These are phyloP conservation scores for Phytophthora ramorum DNA, from an alignment of 352 stramenopile species.

Conservation along the genomic window DNA sequence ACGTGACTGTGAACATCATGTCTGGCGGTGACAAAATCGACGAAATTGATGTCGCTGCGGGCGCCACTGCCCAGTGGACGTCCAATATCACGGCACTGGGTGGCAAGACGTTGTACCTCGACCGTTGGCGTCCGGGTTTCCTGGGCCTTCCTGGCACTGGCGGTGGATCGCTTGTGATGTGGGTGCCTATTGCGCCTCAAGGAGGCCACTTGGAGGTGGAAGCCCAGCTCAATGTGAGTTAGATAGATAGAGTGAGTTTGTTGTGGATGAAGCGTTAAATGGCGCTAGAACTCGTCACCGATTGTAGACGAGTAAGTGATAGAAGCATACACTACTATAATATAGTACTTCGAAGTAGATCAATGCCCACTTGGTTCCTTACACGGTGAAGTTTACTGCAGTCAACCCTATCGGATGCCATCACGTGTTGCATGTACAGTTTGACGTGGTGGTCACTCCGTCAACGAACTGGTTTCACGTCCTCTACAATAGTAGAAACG, in stretches of 20 bases:
- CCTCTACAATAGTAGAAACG: neutral
- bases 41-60: conserved; percentile 43
- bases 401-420: too few species aligned
- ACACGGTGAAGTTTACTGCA: neutral
- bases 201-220: conserved; percentile 54
- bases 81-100: conserved; percentile 40
- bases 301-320: conserved; percentile 24
- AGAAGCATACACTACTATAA: conserved; percentile 25
- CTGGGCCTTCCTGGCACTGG: conserved; percentile 60
- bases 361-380: neutral
- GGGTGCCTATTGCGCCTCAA: conserved; percentile 46
- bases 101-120: conserved; percentile 74
- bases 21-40: conserved; percentile 49
- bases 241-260: conserved; percentile 20
- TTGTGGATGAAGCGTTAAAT: conserved; percentile 11
- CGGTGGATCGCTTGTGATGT: conserved; percentile 65
- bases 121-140: conserved; percentile 65
- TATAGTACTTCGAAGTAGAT: conserved; percentile 24
- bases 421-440: too few species aligned
- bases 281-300: conserved; percentile 12
- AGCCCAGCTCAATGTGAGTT: conserved; percentile 56
- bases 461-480: neutral
- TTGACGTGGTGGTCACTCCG: too few species aligned
- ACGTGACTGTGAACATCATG: conserved; percentile 54
- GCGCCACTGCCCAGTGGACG: conserved; percentile 42